Percentiles rank a stretch among this genome's conserved stretches.
phyloP scores from a whole-genome alignment of 73 alveolate genomes.

The Diophrys sp. region DNA sequence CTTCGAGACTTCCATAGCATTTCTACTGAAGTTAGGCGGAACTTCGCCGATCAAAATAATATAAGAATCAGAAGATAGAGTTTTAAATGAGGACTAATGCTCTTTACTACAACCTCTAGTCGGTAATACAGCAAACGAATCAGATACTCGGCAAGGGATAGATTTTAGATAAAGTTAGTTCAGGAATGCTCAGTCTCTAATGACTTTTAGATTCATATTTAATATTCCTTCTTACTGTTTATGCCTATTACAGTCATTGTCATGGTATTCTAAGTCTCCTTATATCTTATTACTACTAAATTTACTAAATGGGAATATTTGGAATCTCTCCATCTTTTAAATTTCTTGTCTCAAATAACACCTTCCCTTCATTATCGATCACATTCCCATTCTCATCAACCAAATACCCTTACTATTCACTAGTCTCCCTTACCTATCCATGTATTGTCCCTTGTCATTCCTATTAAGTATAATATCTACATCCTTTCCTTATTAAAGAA shows the following conservation, averaged over 20 bases:
- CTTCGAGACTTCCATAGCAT: too few relatives aligned
- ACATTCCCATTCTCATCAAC: conserved; percentile 42
- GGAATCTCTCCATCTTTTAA: conserved; percentile 51
- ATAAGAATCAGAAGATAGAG: too few relatives aligned
- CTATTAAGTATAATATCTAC: conserved; percentile 35
- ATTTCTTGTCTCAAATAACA: conserved; percentile 21
- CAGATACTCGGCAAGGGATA: too few relatives aligned
- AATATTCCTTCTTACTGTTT: conserved; percentile 5
- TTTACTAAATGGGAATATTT: conserved; percentile 43
- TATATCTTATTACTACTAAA: background rate
- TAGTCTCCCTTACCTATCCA: conserved; percentile 32
- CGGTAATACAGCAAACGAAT: too few relatives aligned
- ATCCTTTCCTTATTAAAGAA: conserved; percentile 27
- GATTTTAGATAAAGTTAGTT: too few relatives aligned
- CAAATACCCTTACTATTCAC: conserved; percentile 49
- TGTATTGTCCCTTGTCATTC: conserved; percentile 16
- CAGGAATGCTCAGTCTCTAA: too few relatives aligned
- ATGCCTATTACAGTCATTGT: background rate
- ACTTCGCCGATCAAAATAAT: too few relatives aligned
- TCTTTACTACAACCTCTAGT: too few relatives aligned
- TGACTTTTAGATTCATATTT: too few relatives aligned
- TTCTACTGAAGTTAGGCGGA: too few relatives aligned
- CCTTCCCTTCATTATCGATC: conserved; percentile 29
- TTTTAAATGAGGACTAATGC: too few relatives aligned
- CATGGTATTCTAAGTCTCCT: conserved; percentile 1